phyloP scores from a whole-genome alignment of 371 early-diverging fungal species.

The Mucor ambiguus region DNA sequence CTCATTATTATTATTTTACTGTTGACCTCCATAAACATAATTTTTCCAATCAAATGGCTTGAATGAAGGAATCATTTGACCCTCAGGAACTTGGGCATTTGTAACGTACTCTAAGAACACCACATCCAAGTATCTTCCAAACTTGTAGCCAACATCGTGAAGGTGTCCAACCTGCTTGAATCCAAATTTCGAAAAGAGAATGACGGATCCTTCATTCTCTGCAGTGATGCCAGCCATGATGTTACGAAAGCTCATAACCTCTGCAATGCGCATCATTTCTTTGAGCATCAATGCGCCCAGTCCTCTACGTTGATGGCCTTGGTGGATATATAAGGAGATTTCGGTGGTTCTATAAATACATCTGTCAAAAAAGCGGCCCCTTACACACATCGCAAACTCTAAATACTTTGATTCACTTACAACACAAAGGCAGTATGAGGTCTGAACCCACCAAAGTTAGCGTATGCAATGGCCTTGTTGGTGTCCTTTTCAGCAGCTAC shows the following conservation, averaged over 20 bases:
- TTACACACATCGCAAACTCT: neutral
- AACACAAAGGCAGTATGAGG: conserved; percentile 43
- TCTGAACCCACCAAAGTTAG: conserved; percentile 37
- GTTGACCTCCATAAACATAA: conserved; percentile 26
- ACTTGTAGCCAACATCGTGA: conserved; percentile 48
- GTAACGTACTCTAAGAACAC: conserved; percentile 41
- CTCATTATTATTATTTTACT: conserved; percentile 14
- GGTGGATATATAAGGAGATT: conserved; percentile 49
- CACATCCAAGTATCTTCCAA: conserved; percentile 46
- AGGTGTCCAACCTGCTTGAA: conserved; percentile 40
- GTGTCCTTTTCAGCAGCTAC: conserved; percentile 45
- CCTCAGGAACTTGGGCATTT: conserved; percentile 18
- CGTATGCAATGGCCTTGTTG: conserved; percentile 39
- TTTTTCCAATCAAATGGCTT: conserved; percentile 35
- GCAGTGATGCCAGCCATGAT: conserved; percentile 46
- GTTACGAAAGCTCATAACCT: conserved; percentile 36
- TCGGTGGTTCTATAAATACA: conserved; percentile 37
- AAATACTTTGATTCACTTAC: conserved; percentile 22
- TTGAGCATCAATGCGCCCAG: conserved; percentile 35
- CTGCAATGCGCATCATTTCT: conserved; percentile 40
- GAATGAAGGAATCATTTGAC: conserved; percentile 24
- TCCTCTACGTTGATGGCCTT: conserved; percentile 44
- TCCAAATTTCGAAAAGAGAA: conserved; percentile 35
- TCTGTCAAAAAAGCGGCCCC: neutral
- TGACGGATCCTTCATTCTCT: conserved; percentile 43